These are phyloP conservation scores for Grammothele lineata DNA, from an alignment of 768 basidiomycete genomes.

Conservation along the genomic window DNA sequence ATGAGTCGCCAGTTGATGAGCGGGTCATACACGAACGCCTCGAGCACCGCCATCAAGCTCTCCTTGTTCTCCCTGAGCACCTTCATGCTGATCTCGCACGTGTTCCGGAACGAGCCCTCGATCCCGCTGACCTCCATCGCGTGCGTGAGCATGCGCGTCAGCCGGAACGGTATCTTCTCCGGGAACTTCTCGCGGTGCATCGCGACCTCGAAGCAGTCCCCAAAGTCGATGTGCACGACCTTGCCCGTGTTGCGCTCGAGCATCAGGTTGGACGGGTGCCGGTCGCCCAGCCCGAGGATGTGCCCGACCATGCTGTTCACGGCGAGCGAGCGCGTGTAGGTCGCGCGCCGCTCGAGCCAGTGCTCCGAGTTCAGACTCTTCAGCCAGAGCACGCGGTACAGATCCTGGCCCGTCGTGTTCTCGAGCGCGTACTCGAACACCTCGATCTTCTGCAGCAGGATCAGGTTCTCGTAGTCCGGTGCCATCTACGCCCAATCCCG, in stretches of 20 bases:
- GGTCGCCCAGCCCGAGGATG: conserved; percentile 95
- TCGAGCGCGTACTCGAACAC: conserved; percentile 98
- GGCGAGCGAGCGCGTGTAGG: conserved; percentile 92
- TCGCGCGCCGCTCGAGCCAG: conserved; percentile 94
- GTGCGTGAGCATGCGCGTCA: conserved; percentile 97
- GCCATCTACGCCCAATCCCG: conserved; percentile 92
- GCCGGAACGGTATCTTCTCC: conserved; percentile 95
- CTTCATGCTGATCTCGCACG: conserved; percentile 97
- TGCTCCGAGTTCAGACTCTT: conserved; percentile 95
- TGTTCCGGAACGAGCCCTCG: conserved; percentile 93
- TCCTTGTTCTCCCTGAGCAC: conserved; percentile 97
- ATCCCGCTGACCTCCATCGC: conserved; percentile 99
- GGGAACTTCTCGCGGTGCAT: conserved; percentile 99
- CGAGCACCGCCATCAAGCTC: conserved; percentile 97
- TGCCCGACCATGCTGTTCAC: conserved; percentile 99
- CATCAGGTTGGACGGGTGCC: conserved; percentile 93
- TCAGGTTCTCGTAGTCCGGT: conserved; percentile 94
- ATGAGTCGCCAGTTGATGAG: conserved; percentile 95
- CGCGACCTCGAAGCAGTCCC: conserved; percentile 97
- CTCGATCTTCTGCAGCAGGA: conserved; percentile 94
- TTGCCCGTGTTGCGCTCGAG: conserved; percentile 90
- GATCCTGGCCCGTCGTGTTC: conserved; percentile 96
- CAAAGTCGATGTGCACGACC: conserved; percentile 95
- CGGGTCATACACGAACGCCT: conserved; percentile 98
- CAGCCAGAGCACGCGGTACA: conserved; percentile 95